Evolutionary conservation across 2,329 filamentous ascomycete genomes (phyloP).

Genomic region (Macrophomina phaseolina): DNA sequence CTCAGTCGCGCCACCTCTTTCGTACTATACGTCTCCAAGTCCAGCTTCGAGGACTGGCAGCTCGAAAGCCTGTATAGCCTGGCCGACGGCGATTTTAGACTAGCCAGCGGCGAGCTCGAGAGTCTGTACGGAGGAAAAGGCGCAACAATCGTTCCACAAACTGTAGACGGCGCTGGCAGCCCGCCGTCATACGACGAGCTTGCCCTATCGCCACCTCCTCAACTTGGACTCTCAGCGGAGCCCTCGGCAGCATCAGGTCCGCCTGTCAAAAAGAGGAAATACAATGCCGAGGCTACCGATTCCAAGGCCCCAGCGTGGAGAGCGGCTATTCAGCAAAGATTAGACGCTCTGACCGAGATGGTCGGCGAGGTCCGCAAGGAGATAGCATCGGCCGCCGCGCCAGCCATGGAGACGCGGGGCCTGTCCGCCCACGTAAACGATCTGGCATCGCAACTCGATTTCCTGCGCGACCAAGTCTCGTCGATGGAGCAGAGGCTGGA

Average conservation of each 20-base stretch:
- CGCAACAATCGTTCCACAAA: neutral
- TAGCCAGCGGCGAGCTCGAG: neutral
- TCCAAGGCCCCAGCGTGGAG: neutral
- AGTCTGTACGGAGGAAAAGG: neutral
- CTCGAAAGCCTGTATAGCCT: neutral
- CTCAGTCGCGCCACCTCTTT: neutral
- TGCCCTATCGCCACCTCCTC: neutral
- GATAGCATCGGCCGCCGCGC: neutral
- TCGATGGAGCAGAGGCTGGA: neutral
- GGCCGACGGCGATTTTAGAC: neutral
- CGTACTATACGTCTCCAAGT: neutral
- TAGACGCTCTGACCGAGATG: neutral
- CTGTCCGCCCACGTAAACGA: neutral
- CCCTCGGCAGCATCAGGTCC: neutral
- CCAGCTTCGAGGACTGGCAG: neutral
- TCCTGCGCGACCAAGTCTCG: neutral
- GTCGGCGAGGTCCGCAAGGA: neutral
- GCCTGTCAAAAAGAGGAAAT: neutral
- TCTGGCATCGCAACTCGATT: neutral
- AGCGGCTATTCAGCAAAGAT: neutral
- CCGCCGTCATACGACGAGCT: neutral
- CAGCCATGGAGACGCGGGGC: neutral
- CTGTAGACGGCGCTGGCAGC: neutral
- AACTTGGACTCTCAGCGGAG: neutral
- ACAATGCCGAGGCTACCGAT: neutral